Percentiles rank a stretch among this genome's conserved stretches.
Evolutionary conservation across 1,139 yeast species (phyloP).

Genomic region (Nakaseomyces bracarensis): DNA sequence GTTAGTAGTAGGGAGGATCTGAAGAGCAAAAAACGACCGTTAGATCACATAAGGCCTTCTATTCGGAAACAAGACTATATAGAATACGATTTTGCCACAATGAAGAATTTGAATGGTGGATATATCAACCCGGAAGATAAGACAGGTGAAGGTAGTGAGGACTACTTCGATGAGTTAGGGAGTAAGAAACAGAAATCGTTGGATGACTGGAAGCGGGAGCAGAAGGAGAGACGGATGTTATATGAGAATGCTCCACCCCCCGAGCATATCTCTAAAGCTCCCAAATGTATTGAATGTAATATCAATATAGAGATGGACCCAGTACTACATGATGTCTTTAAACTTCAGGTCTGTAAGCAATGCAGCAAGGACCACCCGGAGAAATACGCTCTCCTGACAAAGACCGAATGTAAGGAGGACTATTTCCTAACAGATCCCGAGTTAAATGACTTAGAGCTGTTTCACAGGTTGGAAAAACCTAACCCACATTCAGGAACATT

Average conservation of each 20-base stretch:
- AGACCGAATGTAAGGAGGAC: conserved; percentile 92
- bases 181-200: conserved; percentile 40
- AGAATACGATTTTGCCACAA: conserved; percentile 84
- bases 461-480: conserved; percentile 78
- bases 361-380: conserved; percentile 73
- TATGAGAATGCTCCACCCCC: conserved; percentile 60
- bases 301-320: conserved; percentile 70
- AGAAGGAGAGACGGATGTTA: conserved; percentile 34
- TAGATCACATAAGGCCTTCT: conserved; percentile 30
- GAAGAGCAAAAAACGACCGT: conserved; percentile 8
- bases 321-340: conserved; percentile 58
- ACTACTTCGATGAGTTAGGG: conserved; percentile 20
- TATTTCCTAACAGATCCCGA: conserved; percentile 91
- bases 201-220: conserved; percentile 73
- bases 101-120: conserved; percentile 86
- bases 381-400: conserved; percentile 81
- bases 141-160: conserved; percentile 21
- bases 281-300: conserved; percentile 75
- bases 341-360: conserved; percentile 65
- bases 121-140: conserved; percentile 48
- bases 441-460: conserved; percentile 55
- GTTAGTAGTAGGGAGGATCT: conserved; percentile 1
- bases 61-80: conserved; percentile 63
- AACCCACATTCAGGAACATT: conserved; percentile 88
- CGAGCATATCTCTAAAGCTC: conserved; percentile 58